phyloP scores from a whole-genome alignment of 1,139 yeast species.

The Taiozyma sp. region DNA sequence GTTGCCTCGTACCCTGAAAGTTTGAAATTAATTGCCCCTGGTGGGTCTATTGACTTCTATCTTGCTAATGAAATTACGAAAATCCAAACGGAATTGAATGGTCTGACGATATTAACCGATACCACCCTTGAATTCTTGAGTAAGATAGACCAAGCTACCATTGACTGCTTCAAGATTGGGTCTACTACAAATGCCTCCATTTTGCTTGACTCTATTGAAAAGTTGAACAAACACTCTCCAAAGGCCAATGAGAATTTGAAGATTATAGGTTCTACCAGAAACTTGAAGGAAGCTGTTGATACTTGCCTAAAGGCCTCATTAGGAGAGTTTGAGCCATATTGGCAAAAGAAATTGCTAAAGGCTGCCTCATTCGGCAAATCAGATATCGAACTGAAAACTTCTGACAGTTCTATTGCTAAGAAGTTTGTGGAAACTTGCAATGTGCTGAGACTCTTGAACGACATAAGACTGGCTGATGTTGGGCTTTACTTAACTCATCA shows the following conservation, averaged over 20 bases:
- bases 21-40: constrained; percentile 67
- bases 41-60: constrained; percentile 45
- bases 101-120: constrained; percentile 60
- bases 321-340: constrained; percentile 67
- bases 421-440: constrained; percentile 60
- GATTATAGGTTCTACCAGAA: constrained; percentile 41
- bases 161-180: constrained; percentile 73
- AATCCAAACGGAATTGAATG: constrained; percentile 58
- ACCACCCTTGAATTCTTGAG: constrained; percentile 59
- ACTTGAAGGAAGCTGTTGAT: constrained; percentile 58
- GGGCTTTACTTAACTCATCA: constrained; percentile 64
- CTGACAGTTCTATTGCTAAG: constrained; percentile 4
- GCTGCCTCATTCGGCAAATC: constrained; percentile 90
- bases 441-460: constrained; percentile 62
- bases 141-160: constrained; percentile 55
- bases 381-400: constrained; percentile 12
- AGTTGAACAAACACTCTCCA: constrained; percentile 65
- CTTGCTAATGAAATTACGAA: constrained; percentile 33
- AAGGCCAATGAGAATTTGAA: constrained; percentile 79
- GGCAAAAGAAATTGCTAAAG: constrained; percentile 76
- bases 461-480: constrained; percentile 56
- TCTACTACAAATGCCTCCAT: constrained; percentile 82
- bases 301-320: constrained; percentile 73
- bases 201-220: constrained; percentile 75
- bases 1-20: constrained; percentile 60